Conservation (phyloP, 2,329 filamentous ascomycete genomes). For the Nemania sp. region DNA sequence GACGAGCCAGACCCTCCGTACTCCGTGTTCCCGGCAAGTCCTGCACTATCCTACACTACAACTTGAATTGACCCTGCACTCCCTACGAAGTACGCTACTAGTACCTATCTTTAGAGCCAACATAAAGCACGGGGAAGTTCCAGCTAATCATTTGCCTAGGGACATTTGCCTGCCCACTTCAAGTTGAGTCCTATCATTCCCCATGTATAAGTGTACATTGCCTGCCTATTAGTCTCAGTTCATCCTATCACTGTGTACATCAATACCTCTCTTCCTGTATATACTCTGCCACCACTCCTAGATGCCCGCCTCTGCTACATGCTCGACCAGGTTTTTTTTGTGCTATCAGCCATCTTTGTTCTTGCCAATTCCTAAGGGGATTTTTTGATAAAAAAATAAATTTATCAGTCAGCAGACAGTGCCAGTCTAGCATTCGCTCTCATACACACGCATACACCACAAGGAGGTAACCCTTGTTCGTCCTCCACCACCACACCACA, state of each 20-base stretch:
- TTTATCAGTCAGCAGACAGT: constrained; percentile 25
- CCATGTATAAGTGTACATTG: neutral
- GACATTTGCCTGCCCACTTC: constrained; percentile 14
- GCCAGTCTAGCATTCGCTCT: constrained; percentile 20
- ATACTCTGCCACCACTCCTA: constrained; percentile 15
- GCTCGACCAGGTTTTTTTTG: constrained; percentile 21
- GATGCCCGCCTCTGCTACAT: constrained; percentile 14
- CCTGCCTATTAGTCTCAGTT: neutral
- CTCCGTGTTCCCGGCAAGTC: constrained; percentile 14
- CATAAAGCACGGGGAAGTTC: constrained; percentile 27
- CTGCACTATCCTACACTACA: constrained; percentile 6
- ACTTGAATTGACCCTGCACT: neutral
- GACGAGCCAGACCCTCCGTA: neutral
- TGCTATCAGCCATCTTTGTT: constrained; percentile 25
- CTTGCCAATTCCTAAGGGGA: constrained; percentile 21
- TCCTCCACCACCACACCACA: constrained; percentile 31
- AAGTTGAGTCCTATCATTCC: constrained; percentile 12
- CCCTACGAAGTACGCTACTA: neutral
- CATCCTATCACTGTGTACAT: constrained; percentile 15
- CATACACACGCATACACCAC: constrained; percentile 18
- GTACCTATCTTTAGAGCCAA: constrained; percentile 23
- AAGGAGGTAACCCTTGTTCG: constrained; percentile 29
- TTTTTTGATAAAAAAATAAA: constrained; percentile 20
- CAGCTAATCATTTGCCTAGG: no score
- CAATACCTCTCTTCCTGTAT: constrained; percentile 16